Evolutionary conservation across 2,329 filamentous ascomycete genomes (phyloP), one percentile per base, ranked within the genome.

Genomic region (Talaromyces verruculosus): DNA sequence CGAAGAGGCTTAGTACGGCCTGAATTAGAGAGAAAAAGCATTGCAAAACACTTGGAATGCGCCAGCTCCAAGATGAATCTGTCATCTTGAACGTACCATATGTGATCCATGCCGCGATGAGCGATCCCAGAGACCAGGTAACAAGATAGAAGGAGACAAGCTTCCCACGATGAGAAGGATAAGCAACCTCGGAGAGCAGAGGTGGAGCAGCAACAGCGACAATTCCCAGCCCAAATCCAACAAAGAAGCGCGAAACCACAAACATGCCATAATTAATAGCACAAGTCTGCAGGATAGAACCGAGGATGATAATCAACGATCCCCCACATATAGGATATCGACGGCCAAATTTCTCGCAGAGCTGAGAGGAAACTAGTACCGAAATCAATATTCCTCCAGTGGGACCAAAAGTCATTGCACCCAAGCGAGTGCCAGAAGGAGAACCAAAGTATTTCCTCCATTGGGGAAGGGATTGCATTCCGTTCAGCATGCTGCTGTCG

Each of bases 401-500:
- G 72, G 0, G 78, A 74, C 67, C 84, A 82, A 6, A 84, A 70
- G 10, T 78, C 79, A 67, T 84, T 15, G 33, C 71, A 65, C 82
- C 82, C 1, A 82, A 75, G 33, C 73, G 73, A 7, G 76, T 74
- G 35, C 79, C 80, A 41, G 71, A 70, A 10, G 81, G 81, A 43
- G 79, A 70, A 30, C 73, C 72, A 61, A 83, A 81, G 65, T 81
- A 82, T 1, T 68, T 64, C 62, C 77, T 75, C 81, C 82, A 83
- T 67, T 77, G 71, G 0, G 73, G 67, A 0, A 81, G 73, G 8
- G 80, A 75, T 63, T 83, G 80, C 0, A 83, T 73, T 11, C 80
- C 81, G 67, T 83, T 83, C 78, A 81, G 80, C 66, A 83, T 75
- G 55, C 77, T 79, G 4, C 80, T 80, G 69, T 84, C 81, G 57